phyloP scores from a whole-genome alignment of 2,329 filamentous ascomycete species.

The Drechslerella coelobrocha region DNA sequence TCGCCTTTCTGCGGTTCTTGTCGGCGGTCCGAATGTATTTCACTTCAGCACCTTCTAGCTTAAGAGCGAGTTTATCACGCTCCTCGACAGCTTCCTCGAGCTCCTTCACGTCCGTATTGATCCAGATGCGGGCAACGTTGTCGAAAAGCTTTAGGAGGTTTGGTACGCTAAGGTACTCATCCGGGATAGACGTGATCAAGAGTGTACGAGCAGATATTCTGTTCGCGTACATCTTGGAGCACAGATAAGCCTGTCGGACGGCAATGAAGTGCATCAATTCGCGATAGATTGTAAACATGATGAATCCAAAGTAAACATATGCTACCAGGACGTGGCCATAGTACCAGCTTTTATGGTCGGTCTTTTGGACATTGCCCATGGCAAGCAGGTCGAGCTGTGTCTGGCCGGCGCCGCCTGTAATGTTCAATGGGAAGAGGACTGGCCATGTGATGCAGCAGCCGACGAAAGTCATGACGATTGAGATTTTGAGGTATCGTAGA shows the following conservation, averaged over 20 bases:
- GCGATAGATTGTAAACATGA: conserved; percentile 85
- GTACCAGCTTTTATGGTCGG: conserved; percentile 69
- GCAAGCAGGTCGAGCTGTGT: conserved; percentile 77
- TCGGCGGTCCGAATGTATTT: conserved; percentile 82
- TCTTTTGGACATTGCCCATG: conserved; percentile 73
- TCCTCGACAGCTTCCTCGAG: conserved; percentile 82
- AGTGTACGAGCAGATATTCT: conserved; percentile 90
- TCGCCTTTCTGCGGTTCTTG: conserved; percentile 69
- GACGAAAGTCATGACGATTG: conserved; percentile 78
- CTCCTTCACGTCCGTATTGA: conserved; percentile 76
- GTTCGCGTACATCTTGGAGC: conserved; percentile 81
- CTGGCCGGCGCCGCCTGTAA: conserved; percentile 73
- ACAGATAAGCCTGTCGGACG: conserved; percentile 86
- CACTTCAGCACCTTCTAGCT: conserved; percentile 85
- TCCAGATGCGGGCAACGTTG: conserved; percentile 82
- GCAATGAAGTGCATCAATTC: conserved; percentile 93
- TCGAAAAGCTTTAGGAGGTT: conserved; percentile 80
- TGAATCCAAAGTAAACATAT: conserved; percentile 84
- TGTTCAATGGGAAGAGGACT: conserved; percentile 85
- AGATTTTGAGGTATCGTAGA: conserved; percentile 82
- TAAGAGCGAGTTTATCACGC: conserved; percentile 78
- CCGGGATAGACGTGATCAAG: conserved; percentile 83
- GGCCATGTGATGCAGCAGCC: conserved; percentile 87
- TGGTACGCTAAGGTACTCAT: conserved; percentile 76
- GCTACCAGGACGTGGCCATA: conserved; percentile 82